These are phyloP conservation scores for Xylaria flabelliformis DNA, from an alignment of 495 filamentous ascomycete genomes.

Conservation along the genomic window DNA sequence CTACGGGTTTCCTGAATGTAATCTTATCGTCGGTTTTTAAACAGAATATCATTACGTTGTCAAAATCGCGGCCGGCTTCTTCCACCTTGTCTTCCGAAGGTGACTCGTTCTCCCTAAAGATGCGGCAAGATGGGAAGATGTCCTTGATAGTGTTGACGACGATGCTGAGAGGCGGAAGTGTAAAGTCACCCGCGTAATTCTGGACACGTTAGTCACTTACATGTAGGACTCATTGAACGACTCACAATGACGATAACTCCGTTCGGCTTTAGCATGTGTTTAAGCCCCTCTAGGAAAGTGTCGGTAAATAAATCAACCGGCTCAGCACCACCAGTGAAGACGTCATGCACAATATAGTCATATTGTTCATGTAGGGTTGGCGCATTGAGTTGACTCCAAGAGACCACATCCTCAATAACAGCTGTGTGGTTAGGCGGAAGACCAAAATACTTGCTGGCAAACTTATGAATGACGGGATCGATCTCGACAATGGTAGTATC, in stretches of 20 bases:
- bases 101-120: conserved; percentile 77
- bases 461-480: conserved; percentile 85
- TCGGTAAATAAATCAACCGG: conserved; percentile 85
- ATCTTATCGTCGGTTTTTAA: conserved; percentile 57
- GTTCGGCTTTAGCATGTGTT: conserved; percentile 70
- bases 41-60: conserved; percentile 88
- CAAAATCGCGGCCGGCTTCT: conserved; percentile 68
- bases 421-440: conserved; percentile 79
- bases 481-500: conserved; percentile 93
- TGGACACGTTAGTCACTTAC: conserved; percentile 42
- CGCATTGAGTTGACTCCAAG: conserved; percentile 67
- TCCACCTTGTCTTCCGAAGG: conserved; percentile 48
- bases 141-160: conserved; percentile 73
- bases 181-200: conserved; percentile 97
- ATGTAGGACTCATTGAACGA: conserved; percentile 22
- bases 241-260: conserved; percentile 91
- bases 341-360: conserved; percentile 95
- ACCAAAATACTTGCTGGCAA: conserved; percentile 81
- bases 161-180: conserved; percentile 70
- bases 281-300: conserved; percentile 75
- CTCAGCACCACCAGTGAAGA: conserved; percentile 97
- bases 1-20: conserved; percentile 69
- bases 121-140: conserved; percentile 79
- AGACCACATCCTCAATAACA: conserved; percentile 80
- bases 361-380: conserved; percentile 55